These are phyloP conservation scores for Tricholomella constricta DNA, from an alignment of 768 basidiomycete species.

Conservation along the genomic window DNA sequence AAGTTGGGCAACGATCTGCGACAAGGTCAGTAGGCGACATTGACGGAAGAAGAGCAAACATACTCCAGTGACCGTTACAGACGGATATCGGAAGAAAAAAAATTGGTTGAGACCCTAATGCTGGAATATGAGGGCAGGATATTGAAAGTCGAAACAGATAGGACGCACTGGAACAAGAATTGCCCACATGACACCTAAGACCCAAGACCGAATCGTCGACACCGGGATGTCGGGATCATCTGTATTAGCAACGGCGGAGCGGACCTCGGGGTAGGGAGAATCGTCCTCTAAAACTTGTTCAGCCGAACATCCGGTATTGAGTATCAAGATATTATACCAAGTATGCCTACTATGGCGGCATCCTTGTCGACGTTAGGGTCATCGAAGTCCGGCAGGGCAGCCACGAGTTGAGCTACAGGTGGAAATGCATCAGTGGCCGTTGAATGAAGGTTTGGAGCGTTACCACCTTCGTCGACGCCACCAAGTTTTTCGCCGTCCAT, in stretches of 20 bases:
- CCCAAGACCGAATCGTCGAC: slow-evolving; percentile 68
- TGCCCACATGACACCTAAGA: slow-evolving; percentile 71
- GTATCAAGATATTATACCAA: slow-evolving; percentile 32
- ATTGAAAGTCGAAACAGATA: not conserved
- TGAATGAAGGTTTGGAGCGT: not conserved
- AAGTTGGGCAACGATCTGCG: slow-evolving; percentile 65
- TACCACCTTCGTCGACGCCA: slow-evolving; percentile 21
- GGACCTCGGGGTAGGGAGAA: slow-evolving; percentile 73
- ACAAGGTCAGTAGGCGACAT: not conserved
- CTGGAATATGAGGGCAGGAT: not conserved
- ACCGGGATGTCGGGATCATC: slow-evolving; percentile 68
- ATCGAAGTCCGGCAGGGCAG: slow-evolving; percentile 44
- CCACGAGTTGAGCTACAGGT: slow-evolving; percentile 26
- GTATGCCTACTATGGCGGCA: slow-evolving; percentile 40
- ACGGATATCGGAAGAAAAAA: slow-evolving; percentile 77
- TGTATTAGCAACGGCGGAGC: slow-evolving; percentile 68
- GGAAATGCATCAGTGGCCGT: not conserved
- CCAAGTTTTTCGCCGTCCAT: slow-evolving; percentile 36
- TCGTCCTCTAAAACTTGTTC: slow-evolving; percentile 49
- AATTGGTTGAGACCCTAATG: slow-evolving; percentile 65
- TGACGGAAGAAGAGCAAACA: slow-evolving; percentile 9
- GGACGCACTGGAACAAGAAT: slow-evolving; percentile 55
- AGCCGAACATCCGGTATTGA: not conserved
- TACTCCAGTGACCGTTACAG: slow-evolving; percentile 58
- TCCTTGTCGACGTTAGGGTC: slow-evolving; percentile 58